Percentiles rank a stretch among this genome's conserved stretches.
Evolutionary conservation across 2,329 filamentous ascomycete species (phyloP).

Genomic region (Claviceps africana): DNA sequence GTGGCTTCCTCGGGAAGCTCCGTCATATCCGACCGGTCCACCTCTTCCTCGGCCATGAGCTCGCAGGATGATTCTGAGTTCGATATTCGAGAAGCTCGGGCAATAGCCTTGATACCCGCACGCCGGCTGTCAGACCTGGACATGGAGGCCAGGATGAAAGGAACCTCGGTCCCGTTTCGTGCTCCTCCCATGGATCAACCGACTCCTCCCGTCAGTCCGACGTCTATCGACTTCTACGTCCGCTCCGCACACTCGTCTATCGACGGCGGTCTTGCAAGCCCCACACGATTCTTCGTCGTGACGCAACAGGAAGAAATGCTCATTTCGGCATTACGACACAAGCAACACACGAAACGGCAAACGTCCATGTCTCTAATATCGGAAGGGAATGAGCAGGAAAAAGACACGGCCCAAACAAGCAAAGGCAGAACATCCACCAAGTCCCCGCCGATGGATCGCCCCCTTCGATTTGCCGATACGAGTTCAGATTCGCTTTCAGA

Average conservation of each 20-base stretch:
- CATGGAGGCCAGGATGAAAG: conserved; percentile 1
- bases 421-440: neutral
- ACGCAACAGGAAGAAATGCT: conserved; percentile 45
- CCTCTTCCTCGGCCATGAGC: conserved; percentile 20
- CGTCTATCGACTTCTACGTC: conserved; percentile 35
- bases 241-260: conserved; percentile 25
- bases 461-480: neutral
- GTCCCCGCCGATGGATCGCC: neutral
- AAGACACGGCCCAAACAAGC: neutral
- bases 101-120: conserved; percentile 23
- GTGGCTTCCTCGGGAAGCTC: conserved; percentile 15
- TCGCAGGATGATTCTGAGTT: conserved; percentile 18
- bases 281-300: conserved; percentile 39
- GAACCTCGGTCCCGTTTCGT: neutral
- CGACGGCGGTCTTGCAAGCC: conserved; percentile 16
- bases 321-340: conserved; percentile 40
- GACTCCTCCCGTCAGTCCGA: conserved; percentile 38
- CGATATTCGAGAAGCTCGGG: conserved; percentile 25
- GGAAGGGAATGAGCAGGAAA: conserved; percentile 13
- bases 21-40: conserved; percentile 25
- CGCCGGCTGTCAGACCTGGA: conserved; percentile 13
- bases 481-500: neutral
- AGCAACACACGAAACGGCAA: conserved; percentile 41
- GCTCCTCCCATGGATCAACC: conserved; percentile 24
- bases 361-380: conserved; percentile 29